phyloP scores from a whole-genome alignment of 2,329 filamentous ascomycete species.

The Fusarium pseudoanthophilum region DNA sequence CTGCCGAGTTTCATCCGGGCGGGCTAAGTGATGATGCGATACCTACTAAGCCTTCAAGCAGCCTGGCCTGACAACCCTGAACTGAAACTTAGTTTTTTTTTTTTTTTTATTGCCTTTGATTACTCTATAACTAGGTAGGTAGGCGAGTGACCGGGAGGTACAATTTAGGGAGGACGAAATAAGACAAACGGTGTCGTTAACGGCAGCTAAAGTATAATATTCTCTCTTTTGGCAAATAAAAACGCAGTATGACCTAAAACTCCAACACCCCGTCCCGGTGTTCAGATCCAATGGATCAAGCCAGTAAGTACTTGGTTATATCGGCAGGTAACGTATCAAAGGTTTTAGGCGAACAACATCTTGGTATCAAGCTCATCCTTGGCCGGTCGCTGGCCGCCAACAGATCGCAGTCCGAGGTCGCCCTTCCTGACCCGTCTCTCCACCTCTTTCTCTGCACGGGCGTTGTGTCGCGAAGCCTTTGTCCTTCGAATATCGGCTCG shows the following conservation, averaged over 20 bases:
- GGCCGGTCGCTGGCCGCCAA: conserved; percentile 70
- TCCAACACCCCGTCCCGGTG: conserved; percentile 41
- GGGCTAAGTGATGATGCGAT: conserved; percentile 41
- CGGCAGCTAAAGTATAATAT: conserved; percentile 7
- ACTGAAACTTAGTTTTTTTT: background rate
- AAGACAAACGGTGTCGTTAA: conserved; percentile 10
- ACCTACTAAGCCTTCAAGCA: conserved; percentile 15
- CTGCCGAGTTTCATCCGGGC: conserved; percentile 42
- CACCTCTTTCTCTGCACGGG: conserved; percentile 76
- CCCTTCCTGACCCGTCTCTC: conserved; percentile 80
- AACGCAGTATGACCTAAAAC: conserved; percentile 43
- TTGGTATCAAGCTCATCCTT: conserved; percentile 79
- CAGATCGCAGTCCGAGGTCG: conserved; percentile 77
- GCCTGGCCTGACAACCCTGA: background rate
- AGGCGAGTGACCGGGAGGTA: background rate
- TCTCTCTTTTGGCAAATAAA: conserved; percentile 36
- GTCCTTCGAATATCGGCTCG: conserved; percentile 80
- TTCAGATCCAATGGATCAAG: conserved; percentile 41
- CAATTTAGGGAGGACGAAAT: background rate
- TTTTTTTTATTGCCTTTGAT: background rate
- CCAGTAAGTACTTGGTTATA: conserved; percentile 34
- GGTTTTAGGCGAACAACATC: conserved; percentile 74
- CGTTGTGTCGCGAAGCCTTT: conserved; percentile 82
- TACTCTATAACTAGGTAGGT: background rate
- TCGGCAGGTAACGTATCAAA: conserved; percentile 43